A percentile compares a stretch with the other conserved stretches of the same genome.
Evolutionary conservation across 176 grass and related monocot species (phyloP).

Genomic region (Triticum monococcum): DNA sequence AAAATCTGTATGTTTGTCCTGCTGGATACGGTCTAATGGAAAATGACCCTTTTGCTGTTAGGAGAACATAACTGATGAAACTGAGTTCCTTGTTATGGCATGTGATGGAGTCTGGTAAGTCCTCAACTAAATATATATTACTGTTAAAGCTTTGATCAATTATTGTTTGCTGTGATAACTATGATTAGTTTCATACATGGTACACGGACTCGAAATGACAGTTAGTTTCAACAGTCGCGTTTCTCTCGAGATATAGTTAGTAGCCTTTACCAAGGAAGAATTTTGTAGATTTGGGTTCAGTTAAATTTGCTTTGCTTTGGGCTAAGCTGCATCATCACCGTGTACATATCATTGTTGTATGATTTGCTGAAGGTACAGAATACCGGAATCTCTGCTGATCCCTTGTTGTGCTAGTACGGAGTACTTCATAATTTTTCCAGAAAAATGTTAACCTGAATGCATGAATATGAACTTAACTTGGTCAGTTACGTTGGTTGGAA

Average conservation of each 20-base stretch:
- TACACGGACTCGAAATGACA: neutral
- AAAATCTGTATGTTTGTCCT: conserved; percentile 5
- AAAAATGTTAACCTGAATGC: neutral
- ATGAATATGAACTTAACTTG: neutral
- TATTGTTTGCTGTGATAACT: neutral
- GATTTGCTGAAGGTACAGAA: neutral
- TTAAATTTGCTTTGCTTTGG: conserved; percentile 12
- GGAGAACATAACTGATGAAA: conserved; percentile 31
- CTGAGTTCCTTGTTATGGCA: conserved; percentile 55
- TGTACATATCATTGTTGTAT: neutral
- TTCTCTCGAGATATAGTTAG: too few species aligned
- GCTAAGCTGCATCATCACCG: neutral
- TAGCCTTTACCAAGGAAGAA: too few species aligned
- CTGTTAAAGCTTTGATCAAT: neutral
- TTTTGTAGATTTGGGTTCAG: neutral
- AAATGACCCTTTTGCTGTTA: conserved; percentile 14
- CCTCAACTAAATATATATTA: neutral
- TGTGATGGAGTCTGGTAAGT: conserved; percentile 74
- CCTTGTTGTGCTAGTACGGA: neutral
- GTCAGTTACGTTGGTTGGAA: neutral
- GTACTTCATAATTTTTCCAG: neutral
- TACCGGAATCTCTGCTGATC: neutral
- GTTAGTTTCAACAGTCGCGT: neutral
- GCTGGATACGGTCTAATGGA: conserved; percentile 3
- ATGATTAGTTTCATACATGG: conserved; percentile 16